Evolutionary conservation across 176 grass and related monocot species (phyloP).

Genomic region (Zizania latifolia): DNA sequence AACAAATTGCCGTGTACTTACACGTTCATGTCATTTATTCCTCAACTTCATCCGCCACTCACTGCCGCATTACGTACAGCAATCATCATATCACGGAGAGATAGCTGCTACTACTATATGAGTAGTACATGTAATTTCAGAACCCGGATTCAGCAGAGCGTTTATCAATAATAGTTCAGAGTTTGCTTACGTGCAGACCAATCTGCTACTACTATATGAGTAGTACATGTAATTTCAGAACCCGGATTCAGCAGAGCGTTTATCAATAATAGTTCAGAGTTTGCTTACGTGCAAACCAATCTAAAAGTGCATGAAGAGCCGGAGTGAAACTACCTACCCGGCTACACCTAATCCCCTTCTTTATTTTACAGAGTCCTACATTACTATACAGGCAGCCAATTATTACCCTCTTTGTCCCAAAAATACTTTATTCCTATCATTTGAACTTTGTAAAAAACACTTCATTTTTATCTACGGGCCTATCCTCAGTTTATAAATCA

Average conservation of each 20-base stretch:
- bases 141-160: not conserved
- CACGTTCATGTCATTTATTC: not conserved
- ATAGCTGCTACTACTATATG: not conserved
- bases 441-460: too few species aligned
- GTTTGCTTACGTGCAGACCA: slow-evolving; percentile 1
- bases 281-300: not conserved
- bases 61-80: not conserved
- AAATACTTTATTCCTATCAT: too few species aligned
- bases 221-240: not conserved
- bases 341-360: too few species aligned
- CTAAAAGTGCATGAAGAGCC: not conserved
- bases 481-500: too few species aligned
- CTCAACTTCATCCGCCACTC: not conserved
- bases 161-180: not conserved
- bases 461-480: too few species aligned
- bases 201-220: not conserved
- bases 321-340: not conserved
- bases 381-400: too few species aligned
- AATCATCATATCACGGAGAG: not conserved
- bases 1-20: not conserved
- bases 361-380: too few species aligned
- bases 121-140: not conserved
- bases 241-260: not conserved
- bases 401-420: too few species aligned
- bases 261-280: not conserved